These are phyloP conservation scores for Lichtheimia hyalospora DNA, from an alignment of 371 early-diverging fungal species.

Conservation along the genomic window DNA sequence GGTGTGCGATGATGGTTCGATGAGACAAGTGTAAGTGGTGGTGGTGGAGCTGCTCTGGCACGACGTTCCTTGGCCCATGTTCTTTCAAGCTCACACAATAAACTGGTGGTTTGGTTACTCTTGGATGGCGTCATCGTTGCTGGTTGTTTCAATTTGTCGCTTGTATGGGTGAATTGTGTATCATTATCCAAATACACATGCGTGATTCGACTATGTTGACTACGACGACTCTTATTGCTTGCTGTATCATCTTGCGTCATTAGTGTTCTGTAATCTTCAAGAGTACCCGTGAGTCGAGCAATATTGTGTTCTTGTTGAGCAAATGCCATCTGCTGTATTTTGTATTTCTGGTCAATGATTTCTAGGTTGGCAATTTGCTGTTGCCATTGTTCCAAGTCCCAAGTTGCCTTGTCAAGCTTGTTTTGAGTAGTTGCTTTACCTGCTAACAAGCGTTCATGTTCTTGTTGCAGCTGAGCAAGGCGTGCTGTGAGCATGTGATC, in stretches of 20 bases:
- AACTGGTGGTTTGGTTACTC: conserved; percentile 2
- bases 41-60: not conserved
- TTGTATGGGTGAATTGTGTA: no score
- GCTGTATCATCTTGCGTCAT: not conserved
- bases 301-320: conserved; percentile 1
- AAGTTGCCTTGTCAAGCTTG: conserved; percentile 1
- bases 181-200: no score
- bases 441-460: conserved; percentile 6
- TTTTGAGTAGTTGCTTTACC: conserved; percentile 2
- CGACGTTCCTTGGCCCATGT: conserved; percentile 3
- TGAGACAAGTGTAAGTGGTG: not conserved
- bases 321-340: not conserved
- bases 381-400: conserved; percentile 6
- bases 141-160: not conserved
- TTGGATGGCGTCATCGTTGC: not conserved
- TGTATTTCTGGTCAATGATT: not conserved
- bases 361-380: conserved; percentile 1
- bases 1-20: no score
- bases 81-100: conserved; percentile 5
- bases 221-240: no score
- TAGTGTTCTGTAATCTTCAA: conserved; percentile 7
- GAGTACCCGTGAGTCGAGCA: not conserved
- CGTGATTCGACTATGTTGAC: no score
- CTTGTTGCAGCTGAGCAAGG: not conserved
- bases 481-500: not conserved